Conservation (phyloP, 1,284 basidiomycete genomes). For the Trametes pubescens region DNA sequence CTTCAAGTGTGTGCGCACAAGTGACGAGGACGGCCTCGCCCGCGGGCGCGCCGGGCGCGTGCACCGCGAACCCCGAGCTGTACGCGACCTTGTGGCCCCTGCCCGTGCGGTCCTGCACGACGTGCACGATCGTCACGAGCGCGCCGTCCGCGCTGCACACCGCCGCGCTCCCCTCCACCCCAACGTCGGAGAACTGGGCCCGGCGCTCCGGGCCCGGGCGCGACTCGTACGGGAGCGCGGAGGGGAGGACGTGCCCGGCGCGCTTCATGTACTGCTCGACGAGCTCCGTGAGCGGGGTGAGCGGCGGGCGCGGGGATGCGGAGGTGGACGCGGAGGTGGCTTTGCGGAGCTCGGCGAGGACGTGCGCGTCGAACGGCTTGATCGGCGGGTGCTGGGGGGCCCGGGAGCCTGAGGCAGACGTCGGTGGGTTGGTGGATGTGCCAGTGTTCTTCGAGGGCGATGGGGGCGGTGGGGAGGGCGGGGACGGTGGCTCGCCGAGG, state of each 20-base stretch:
- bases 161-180: background rate
- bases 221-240: constrained; percentile 60
- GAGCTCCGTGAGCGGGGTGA: constrained; percentile 34
- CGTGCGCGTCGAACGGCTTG: constrained; percentile 33
- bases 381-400: constrained; percentile 17
- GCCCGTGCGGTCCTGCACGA: constrained; percentile 49
- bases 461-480: constrained; percentile 29
- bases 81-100: constrained; percentile 57
- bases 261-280: constrained; percentile 49
- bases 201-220: constrained; percentile 48
- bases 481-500: constrained; percentile 37
- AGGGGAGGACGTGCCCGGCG: constrained; percentile 53
- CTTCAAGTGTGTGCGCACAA: constrained; percentile 75
- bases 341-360: constrained; percentile 31
- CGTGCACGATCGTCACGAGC: constrained; percentile 67
- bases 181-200: constrained; percentile 36
- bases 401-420: constrained; percentile 10
- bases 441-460: constrained; percentile 15
- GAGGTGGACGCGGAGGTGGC: constrained; percentile 5
- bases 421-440: constrained; percentile 10
- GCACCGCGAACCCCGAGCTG: constrained; percentile 70
- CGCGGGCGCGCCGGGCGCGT: constrained; percentile 40
- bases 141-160: constrained; percentile 47
- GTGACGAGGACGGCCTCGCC: constrained; percentile 58
- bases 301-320: background rate